Conservation (phyloP, 2,329 filamentous ascomycete species). For the Aspergillus sp. region DNA sequence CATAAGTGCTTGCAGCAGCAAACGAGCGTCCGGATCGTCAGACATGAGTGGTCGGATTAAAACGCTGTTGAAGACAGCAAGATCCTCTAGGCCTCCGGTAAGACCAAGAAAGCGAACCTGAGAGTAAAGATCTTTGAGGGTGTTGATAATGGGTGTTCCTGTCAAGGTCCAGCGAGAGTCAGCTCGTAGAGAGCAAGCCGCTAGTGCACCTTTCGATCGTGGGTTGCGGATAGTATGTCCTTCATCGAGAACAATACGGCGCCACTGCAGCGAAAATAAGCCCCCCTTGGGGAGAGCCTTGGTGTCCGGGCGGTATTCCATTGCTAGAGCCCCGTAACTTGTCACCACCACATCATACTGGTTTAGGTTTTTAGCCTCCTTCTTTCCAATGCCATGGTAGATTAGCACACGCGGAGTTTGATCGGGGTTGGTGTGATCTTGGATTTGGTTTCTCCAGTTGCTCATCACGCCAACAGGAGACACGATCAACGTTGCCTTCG, state of each 20-base stretch:
- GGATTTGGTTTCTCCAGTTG: constrained; percentile 82
- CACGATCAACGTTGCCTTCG: constrained; percentile 72
- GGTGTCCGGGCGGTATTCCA: constrained; percentile 58
- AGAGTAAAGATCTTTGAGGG: constrained; percentile 76
- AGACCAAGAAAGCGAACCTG: constrained; percentile 75
- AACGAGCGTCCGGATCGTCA: constrained; percentile 58
- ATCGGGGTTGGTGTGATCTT: constrained; percentile 67
- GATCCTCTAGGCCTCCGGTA: constrained; percentile 70
- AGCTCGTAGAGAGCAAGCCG: constrained; percentile 66
- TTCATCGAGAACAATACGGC: constrained; percentile 78
- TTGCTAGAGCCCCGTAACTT: constrained; percentile 74
- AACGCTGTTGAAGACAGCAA: constrained; percentile 71
- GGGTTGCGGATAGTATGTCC: constrained; percentile 80
- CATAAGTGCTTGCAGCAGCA: constrained; percentile 74
- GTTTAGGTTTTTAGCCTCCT: constrained; percentile 59
- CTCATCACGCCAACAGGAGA: constrained; percentile 84
- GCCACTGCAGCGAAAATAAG: constrained; percentile 69
- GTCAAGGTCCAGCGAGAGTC: constrained; percentile 76
- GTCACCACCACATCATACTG: constrained; percentile 77
- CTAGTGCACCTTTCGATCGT: constrained; percentile 68
- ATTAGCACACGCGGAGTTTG: constrained; percentile 65
- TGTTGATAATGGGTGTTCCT: constrained; percentile 82
- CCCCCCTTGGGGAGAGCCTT: constrained; percentile 50
- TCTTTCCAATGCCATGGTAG: constrained; percentile 68
- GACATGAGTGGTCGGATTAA: constrained; percentile 67